Percentiles rank a stretch among this genome's conserved stretches.
These are phyloP conservation scores for Acidomyces sp. DNA, from an alignment of 495 filamentous ascomycete species.

Conservation along the genomic window DNA sequence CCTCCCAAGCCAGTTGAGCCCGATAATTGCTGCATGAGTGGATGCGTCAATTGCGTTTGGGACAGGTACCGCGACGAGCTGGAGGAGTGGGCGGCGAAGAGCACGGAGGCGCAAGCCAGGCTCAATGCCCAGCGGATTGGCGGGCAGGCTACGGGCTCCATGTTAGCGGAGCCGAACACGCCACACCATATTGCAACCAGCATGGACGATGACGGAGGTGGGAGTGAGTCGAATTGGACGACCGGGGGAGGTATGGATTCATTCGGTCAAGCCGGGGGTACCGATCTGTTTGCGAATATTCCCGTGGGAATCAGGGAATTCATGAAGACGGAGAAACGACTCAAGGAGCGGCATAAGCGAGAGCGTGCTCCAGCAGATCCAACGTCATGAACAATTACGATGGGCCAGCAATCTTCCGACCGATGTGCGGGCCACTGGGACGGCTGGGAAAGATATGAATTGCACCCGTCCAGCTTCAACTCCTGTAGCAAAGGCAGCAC, in stretches of 20 bases:
- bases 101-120: conserved; percentile 41
- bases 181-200: conserved; percentile 35
- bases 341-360: conserved; percentile 55
- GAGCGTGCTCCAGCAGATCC: too few species aligned
- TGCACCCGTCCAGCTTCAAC: too few species aligned
- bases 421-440: too few species aligned
- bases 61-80: conserved; percentile 79
- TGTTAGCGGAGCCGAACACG: conserved; percentile 22
- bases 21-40: conserved; percentile 98
- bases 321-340: conserved; percentile 89
- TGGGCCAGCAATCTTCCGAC: too few species aligned
- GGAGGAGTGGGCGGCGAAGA: conserved; percentile 65
- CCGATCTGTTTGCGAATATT: conserved; percentile 62
- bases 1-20: conserved; percentile 79
- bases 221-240: conserved; percentile 56
- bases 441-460: too few species aligned
- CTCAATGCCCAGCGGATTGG: conserved; percentile 28
- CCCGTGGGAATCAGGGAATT: conserved; percentile 93
- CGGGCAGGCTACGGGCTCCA: conserved; percentile 29
- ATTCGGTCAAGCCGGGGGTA: conserved; percentile 22
- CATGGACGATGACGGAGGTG: conserved; percentile 75
- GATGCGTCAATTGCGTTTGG: conserved; percentile 97
- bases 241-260: conserved; percentile 22
- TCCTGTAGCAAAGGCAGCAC: too few species aligned
- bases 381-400: too few species aligned